Evolutionary conservation across 352 stramenopile species (phyloP), one percentile per base, ranked within the genome.

Genomic region (Globisporangium radiosum): DNA sequence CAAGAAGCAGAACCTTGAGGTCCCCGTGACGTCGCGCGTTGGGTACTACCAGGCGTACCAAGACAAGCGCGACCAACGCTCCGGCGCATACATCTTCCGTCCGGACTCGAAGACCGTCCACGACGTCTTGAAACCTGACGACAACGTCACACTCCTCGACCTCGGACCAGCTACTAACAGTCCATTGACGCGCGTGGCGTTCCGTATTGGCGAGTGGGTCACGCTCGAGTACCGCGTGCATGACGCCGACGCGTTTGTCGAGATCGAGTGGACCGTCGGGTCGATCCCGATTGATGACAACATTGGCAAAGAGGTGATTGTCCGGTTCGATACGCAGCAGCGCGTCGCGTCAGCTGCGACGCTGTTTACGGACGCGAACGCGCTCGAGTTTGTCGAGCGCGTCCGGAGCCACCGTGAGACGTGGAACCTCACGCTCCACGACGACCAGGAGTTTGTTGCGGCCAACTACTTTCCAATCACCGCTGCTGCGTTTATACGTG

Each of bases 401-500:
- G 73, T 92, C 58, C 80, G 88, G 39, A 93, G 97, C 69, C 76
- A 91, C 62, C 78, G 93, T 17, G 81, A 89, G 36, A 96, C 88
- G 40, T 98, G 86, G 85, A 81, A 97, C 56, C 59, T 97, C 40
- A 85, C 77, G 50, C 70, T 75, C 39, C 97, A 71, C 60, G 96
- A 96, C 42, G 87, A 97, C 25, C 81, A 88, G 54, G 92, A 99
- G 70, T 88, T 86, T 50, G 85, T 99, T 47, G 85, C 96, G 11
- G 94, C 91, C 45, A 99, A 99, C 71, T 99, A 98, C 75, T 98
- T 98, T 63, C 97, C 97, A 1, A 91, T 99, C n/a, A 99, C 92
- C 55, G 87, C 93, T 6, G 90, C 90, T 14, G 88, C 92, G 7
- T 99, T 95, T 62, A 76, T 99, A 59, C 88, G 98, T 69, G 90